Evolutionary conservation across 1,139 yeast genomes (phyloP), one percentile per base, ranked within the genome.

Genomic region (Suhomyces bolitotheri): DNA sequence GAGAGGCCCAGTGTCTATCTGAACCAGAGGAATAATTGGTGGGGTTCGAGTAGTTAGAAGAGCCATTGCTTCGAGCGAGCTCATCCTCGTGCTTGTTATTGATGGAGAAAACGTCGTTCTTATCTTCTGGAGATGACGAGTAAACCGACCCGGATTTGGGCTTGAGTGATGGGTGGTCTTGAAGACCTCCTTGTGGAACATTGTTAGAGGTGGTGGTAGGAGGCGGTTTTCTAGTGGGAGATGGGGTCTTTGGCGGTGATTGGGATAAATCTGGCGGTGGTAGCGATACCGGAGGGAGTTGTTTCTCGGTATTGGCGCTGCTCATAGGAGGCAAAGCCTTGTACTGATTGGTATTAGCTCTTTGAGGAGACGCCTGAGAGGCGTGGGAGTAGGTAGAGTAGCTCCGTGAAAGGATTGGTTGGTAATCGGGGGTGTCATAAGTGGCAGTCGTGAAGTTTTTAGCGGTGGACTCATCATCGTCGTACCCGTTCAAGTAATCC

Each of bases 1-100:
- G 81, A 2, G 80, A 73, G 25, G 77, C 73, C 82, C 82, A 76
- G 40, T 69, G 70, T 39, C 78, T 64, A 28, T 59, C 64, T 6
- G 25, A 35, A 5, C 44, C 38, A 16, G 55, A 60, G 1, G 82
- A 75, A 49, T 72, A 76, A 28, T 69, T 66, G 22, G 71, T 42
- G 9, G 48, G 46, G 27, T 46, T 47, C 25, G 46, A 44, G 23
- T 47, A 39, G 34, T 40, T 40, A n/a, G 46, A 40, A 3, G 44
- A 40, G 2, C 43, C 41, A 38, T 60, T 41, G 22, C 43, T 37
- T 16, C 48, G 46, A 10, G 48, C 36, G 11, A 46, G 31, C 40
- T 54, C 29, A 27, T 39, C 31, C 2, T 34, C 36, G 27, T 30
- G 25, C 25, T 43, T 33, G 34, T 41, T 21, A 7, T 29, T 45